phyloP scores from a whole-genome alignment of 2,329 filamentous ascomycete genomes.

The Pseudofabraea citricarpa region DNA sequence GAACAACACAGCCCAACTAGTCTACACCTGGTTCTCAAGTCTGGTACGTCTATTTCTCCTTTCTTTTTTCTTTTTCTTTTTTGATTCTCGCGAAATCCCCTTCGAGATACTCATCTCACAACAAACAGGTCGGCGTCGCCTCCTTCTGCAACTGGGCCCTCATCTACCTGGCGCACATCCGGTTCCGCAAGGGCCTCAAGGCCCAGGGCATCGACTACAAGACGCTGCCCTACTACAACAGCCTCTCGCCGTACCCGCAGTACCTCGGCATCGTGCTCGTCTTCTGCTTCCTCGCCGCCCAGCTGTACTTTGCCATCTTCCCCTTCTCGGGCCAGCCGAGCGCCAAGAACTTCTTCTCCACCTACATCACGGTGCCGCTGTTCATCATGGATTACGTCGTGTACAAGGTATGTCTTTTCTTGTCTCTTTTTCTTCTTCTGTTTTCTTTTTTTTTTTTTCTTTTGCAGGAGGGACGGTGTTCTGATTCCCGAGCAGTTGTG shows the following conservation, averaged over 20 bases:
- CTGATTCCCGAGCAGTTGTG: no score
- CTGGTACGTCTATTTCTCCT: no score
- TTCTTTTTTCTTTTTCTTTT: no score
- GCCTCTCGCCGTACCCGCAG: slow-evolving; percentile 59
- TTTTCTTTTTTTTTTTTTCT: no score
- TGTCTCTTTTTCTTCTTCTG: not conserved
- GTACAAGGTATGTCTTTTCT: slow-evolving; percentile 2
- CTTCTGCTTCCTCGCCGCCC: slow-evolving; percentile 57
- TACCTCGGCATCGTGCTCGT: slow-evolving; percentile 61
- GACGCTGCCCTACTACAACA: slow-evolving; percentile 38
- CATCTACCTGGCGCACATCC: slow-evolving; percentile 57
- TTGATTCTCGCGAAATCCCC: no score
- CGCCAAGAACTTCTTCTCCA: slow-evolving; percentile 7
- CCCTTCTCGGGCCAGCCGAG: slow-evolving; percentile 5
- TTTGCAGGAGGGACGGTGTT: no score
- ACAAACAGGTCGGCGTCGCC: slow-evolving; percentile 52
- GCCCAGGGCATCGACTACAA: slow-evolving; percentile 45
- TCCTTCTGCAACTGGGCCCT: slow-evolving; percentile 70
- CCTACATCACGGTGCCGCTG: slow-evolving; percentile 6
- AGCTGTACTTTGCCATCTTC: slow-evolving; percentile 7
- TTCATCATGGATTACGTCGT: slow-evolving; percentile 5
- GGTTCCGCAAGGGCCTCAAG: slow-evolving; percentile 56
- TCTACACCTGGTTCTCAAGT: slow-evolving; percentile 61
- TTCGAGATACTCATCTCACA: no score
- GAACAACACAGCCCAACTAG: slow-evolving; percentile 34